These are phyloP conservation scores for Cenchrus americanus DNA, from an alignment of 176 grass and related monocot species.

Conservation along the genomic window DNA sequence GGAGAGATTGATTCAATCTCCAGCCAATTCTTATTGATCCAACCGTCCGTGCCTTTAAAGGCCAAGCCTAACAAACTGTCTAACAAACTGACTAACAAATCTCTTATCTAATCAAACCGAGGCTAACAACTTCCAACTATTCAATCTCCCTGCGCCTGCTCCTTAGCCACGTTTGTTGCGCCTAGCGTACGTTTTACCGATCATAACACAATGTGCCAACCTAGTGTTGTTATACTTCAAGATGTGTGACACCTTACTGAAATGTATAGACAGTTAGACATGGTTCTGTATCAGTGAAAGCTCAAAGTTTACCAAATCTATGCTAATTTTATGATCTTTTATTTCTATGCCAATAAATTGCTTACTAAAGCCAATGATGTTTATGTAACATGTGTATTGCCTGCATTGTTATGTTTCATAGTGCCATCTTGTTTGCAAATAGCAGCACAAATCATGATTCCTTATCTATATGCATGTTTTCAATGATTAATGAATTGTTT, in stretches of 20 bases:
- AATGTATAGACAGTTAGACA: constrained; percentile 2
- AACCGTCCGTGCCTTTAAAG: no score
- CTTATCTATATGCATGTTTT: background rate
- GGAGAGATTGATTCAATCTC: no score
- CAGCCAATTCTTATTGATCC: no score
- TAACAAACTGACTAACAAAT: no score
- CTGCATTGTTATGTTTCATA: background rate
- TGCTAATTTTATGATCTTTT: constrained; percentile 21
- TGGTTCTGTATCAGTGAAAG: constrained; percentile 28
- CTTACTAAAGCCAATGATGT: background rate
- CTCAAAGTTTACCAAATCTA: background rate
- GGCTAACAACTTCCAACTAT: no score
- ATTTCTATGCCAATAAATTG: constrained; percentile 8
- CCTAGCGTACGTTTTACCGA: no score
- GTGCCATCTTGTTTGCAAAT: background rate
- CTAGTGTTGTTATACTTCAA: constrained; percentile 15
- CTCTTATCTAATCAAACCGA: no score
- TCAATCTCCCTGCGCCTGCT: no score
- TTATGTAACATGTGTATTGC: background rate
- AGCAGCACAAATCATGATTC: constrained; percentile 5
- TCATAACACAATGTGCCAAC: no score
- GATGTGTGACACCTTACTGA: background rate
- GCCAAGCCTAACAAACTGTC: no score
- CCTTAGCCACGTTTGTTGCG: no score
- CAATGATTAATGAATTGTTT: background rate